phyloP scores from a whole-genome alignment of 495 filamentous ascomycete genomes.

The Polyplosphaeria fusca region DNA sequence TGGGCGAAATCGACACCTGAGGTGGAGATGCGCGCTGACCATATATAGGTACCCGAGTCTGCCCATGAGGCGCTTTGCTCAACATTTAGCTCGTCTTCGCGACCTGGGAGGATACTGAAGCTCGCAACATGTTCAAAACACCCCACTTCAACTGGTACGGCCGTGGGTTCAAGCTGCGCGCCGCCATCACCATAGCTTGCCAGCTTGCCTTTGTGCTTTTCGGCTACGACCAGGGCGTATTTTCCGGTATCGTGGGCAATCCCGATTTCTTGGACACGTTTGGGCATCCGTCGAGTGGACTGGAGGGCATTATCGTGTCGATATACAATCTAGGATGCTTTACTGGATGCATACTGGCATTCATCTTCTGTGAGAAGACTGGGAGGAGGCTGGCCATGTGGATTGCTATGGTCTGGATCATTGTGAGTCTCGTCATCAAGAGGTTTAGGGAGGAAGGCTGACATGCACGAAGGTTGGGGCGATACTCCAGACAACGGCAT shows the following conservation, averaged over 20 bases:
- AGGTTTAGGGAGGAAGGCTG: neutral
- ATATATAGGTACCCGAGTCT: too few relatives aligned
- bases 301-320: conserved; percentile 38
- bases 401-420: conserved; percentile 40
- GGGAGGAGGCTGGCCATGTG: conserved; percentile 38
- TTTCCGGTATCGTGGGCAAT: conserved; percentile 50
- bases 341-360: conserved; percentile 36
- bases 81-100: too few relatives aligned
- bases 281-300: conserved; percentile 24
- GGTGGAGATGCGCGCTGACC: too few relatives aligned
- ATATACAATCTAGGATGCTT: conserved; percentile 42
- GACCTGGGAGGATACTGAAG: too few relatives aligned
- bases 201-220: conserved; percentile 41
- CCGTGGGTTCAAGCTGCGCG: conserved; percentile 32
- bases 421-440: conserved; percentile 16
- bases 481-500: conserved; percentile 34
- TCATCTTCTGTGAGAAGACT: conserved; percentile 35
- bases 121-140: conserved; percentile 5
- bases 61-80: too few relatives aligned
- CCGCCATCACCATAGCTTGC: conserved; percentile 37
- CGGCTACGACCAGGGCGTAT: conserved; percentile 56
- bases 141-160: conserved; percentile 26
- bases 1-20: too few relatives aligned
- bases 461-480: conserved; percentile 20
- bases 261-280: conserved; percentile 47